Evolutionary conservation across 2,329 filamentous ascomycete species (phyloP).

Genomic region (Mycosphaerella sp.): DNA sequence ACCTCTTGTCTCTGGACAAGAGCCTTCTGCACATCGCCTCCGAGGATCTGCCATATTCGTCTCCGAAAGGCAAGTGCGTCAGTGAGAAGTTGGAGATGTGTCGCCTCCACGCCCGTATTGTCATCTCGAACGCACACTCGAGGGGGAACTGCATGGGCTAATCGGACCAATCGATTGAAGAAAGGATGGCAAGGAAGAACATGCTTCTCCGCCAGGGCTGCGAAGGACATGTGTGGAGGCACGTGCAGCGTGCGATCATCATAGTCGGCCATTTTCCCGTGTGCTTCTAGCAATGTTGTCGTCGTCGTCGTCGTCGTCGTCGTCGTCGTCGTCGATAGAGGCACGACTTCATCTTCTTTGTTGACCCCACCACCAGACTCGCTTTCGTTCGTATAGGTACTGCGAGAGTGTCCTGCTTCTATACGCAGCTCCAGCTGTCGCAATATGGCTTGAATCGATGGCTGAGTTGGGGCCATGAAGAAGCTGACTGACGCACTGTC

Average conservation of each 20-base stretch:
- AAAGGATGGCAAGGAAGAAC: slow-evolving; percentile 33
- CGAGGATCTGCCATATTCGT: slow-evolving; percentile 31
- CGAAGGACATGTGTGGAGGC: slow-evolving; percentile 7
- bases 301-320: background rate
- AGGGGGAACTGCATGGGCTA: slow-evolving; percentile 33
- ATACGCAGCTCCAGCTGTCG: slow-evolving; percentile 15
- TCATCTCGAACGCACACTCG: slow-evolving; percentile 38
- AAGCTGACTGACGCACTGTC: background rate
- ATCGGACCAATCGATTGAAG: slow-evolving; percentile 39
- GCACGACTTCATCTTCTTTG: slow-evolving; percentile 11
- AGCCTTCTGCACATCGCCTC: slow-evolving; percentile 25
- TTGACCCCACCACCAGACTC: slow-evolving; percentile 2
- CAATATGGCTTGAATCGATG: slow-evolving; percentile 17
- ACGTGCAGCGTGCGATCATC: slow-evolving; percentile 27
- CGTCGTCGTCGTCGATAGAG: slow-evolving; percentile 1
- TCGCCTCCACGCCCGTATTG: slow-evolving; percentile 34
- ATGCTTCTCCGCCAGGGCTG: slow-evolving; percentile 14
- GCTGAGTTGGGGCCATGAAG: slow-evolving; percentile 14
- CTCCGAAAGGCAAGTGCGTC: slow-evolving; percentile 42
- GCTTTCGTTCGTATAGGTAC: slow-evolving; percentile 9
- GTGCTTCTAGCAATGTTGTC: slow-evolving; percentile 10
- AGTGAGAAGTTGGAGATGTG: slow-evolving; percentile 40
- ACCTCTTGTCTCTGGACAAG: slow-evolving; percentile 35
- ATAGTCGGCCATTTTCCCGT: slow-evolving; percentile 18
- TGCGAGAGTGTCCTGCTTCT: slow-evolving; percentile 13